Evolutionary conservation across 352 stramenopile genomes (phyloP).

Genomic region (Pythium aristosporum): DNA sequence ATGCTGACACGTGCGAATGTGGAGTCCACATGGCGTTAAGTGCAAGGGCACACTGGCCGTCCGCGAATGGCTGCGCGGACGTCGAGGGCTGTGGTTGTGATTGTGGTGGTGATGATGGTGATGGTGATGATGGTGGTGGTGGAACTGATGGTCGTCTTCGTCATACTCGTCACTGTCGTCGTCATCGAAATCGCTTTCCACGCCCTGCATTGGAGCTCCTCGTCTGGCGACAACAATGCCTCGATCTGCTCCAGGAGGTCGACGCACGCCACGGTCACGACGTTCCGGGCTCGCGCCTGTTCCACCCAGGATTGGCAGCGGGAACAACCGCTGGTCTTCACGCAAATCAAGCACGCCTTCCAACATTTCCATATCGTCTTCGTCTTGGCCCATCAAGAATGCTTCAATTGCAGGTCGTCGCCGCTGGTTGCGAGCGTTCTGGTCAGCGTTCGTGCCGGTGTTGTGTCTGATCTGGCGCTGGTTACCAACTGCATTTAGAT

Average conservation of each 20-base stretch:
- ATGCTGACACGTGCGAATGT: constrained; percentile 86
- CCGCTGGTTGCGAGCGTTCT: constrained; percentile 6
- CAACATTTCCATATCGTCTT: constrained; percentile 69
- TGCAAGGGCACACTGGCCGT: constrained; percentile 66
- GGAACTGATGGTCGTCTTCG: constrained; percentile 25
- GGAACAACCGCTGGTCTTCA: constrained; percentile 36
- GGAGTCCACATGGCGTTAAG: constrained; percentile 74
- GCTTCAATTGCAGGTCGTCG: constrained; percentile 44
- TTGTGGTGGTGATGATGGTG: constrained; percentile 49
- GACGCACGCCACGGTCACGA: constrained; percentile 9
- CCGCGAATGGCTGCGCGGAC: constrained; percentile 43
- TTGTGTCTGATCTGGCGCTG: constrained; percentile 44
- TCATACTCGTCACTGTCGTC: constrained; percentile 28
- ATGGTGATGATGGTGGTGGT: constrained; percentile 32
- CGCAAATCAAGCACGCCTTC: constrained; percentile 65
- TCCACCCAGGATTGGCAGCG: constrained; percentile 15
- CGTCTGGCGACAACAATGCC: constrained; percentile 22
- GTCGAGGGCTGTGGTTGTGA: constrained; percentile 47
- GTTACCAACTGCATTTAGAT: constrained; percentile 37
- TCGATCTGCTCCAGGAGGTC: constrained; percentile 3
- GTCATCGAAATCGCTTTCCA: constrained; percentile 24
- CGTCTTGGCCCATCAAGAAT: constrained; percentile 48
- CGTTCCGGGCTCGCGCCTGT: constrained; percentile 10
- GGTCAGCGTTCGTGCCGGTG: constrained; percentile 1
- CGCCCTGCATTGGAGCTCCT: not conserved